Evolutionary conservation across 345 rosid species (phyloP).

Genomic region (Sisymbrium irio): DNA sequence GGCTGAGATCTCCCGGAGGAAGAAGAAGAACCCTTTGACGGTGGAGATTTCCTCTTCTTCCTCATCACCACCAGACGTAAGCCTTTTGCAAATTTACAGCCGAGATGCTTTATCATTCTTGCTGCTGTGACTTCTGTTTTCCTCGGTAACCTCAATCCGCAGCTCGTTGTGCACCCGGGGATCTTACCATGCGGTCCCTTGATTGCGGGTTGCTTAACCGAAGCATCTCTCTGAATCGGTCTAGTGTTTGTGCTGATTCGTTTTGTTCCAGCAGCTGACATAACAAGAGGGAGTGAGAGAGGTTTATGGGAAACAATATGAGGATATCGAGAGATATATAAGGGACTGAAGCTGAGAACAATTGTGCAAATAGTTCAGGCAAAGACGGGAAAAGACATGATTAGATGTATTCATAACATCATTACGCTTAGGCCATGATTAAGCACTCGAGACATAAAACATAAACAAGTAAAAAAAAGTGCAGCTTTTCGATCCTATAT

Average conservation of each 20-base stretch:
- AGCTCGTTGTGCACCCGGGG: slow-evolving; percentile 35
- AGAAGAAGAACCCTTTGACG: slow-evolving; percentile 40
- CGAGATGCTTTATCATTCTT: slow-evolving; percentile 50
- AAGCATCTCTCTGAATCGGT: slow-evolving; percentile 9
- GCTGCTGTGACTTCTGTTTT: slow-evolving; percentile 42
- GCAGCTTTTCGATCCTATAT: slow-evolving; percentile 22
- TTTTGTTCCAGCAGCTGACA: slow-evolving; percentile 39
- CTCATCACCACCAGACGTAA: slow-evolving; percentile 39
- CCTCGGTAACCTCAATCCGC: slow-evolving; percentile 47
- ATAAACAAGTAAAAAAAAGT: slow-evolving; percentile 25
- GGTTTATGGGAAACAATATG: background rate
- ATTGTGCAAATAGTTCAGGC: slow-evolving; percentile 8
- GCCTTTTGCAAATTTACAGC: slow-evolving; percentile 51
- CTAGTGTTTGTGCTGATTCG: slow-evolving; percentile 18
- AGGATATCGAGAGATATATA: slow-evolving; percentile 25
- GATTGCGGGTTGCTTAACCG: slow-evolving; percentile 8
- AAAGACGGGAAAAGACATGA: slow-evolving; percentile 25
- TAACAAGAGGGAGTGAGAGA: slow-evolving; percentile 22
- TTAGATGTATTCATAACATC: slow-evolving; percentile 31
- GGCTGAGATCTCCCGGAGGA: slow-evolving; percentile 44
- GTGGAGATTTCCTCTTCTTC: slow-evolving; percentile 37
- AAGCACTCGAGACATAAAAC: slow-evolving; percentile 34
- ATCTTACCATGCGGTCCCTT: slow-evolving; percentile 24
- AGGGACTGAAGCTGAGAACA: slow-evolving; percentile 6
- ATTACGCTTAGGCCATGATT: slow-evolving; percentile 36